Evolutionary conservation across 768 basidiomycete species (phyloP).

Genomic region (button mushroom (Agaricus bisporus)): DNA sequence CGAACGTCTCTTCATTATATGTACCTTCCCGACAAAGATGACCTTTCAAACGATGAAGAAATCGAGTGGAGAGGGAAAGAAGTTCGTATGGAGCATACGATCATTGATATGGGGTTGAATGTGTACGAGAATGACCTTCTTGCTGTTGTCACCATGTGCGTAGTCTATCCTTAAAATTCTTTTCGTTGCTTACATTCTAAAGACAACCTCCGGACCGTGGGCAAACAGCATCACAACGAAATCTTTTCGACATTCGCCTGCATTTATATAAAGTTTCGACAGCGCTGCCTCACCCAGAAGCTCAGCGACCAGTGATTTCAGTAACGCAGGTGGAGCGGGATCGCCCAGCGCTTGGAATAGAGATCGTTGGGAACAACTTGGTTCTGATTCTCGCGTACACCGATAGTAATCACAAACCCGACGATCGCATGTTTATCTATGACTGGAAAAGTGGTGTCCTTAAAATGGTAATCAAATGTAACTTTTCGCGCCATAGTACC

Average conservation of each 20-base stretch:
- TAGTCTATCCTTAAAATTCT: conserved; percentile 2
- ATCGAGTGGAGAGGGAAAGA: conserved; percentile 25
- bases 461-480: conserved; percentile 24
- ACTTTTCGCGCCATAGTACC: background rate
- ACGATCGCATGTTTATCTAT: conserved; percentile 32
- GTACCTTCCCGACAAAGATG: conserved; percentile 22
- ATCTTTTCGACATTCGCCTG: conserved; percentile 8
- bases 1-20: conserved; percentile 25
- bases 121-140: conserved; percentile 40
- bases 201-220: background rate
- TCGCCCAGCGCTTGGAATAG: conserved; percentile 32
- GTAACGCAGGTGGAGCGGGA: conserved; percentile 20
- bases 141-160: conserved; percentile 33
- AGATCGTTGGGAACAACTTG: conserved; percentile 39
- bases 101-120: conserved; percentile 38
- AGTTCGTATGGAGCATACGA: conserved; percentile 21
- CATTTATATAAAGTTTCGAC: conserved; percentile 26
- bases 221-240: too few relatives aligned
- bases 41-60: conserved; percentile 12
- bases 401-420: conserved; percentile 5
- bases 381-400: conserved; percentile 29
- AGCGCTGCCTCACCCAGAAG: conserved; percentile 28
- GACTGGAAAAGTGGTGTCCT: conserved; percentile 36
- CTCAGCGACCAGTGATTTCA: conserved; percentile 21
- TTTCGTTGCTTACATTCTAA: too few relatives aligned